Evolutionary conservation across 306 rosid species (phyloP).

Genomic region (Aeschynomene evenia): DNA sequence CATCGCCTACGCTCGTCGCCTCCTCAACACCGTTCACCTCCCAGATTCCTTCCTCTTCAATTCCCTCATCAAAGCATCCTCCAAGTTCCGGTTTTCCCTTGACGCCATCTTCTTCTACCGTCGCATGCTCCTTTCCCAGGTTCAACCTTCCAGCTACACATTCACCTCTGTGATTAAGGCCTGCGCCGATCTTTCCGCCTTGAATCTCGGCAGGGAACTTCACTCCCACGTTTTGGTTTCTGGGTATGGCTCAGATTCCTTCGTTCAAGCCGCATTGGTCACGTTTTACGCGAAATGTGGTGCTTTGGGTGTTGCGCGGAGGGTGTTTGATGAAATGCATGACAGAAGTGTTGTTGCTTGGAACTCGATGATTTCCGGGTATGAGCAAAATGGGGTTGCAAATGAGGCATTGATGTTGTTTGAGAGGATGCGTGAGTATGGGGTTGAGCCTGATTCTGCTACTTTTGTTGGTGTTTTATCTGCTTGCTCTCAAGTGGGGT

Average conservation of each 20-base stretch:
- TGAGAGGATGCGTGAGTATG: conserved; percentile 41
- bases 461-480: conserved; percentile 64
- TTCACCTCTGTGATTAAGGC: conserved; percentile 86
- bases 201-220: conserved; percentile 42
- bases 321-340: conserved; percentile 65
- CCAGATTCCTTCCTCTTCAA: conserved; percentile 79
- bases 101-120: conserved; percentile 63
- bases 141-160: conserved; percentile 62
- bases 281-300: conserved; percentile 55
- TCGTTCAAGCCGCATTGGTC: conserved; percentile 67
- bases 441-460: conserved; percentile 59
- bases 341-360: conserved; percentile 68
- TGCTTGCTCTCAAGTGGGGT: conserved; percentile 84
- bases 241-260: conserved; percentile 63
- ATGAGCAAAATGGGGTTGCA: conserved; percentile 69
- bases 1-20: conserved; percentile 58
- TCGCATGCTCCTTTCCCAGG: conserved; percentile 52
- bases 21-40: conserved; percentile 46
- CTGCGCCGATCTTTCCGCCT: conserved; percentile 67
- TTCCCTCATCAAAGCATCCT: conserved; percentile 62
- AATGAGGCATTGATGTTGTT: conserved; percentile 57
- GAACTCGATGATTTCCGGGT: conserved; percentile 86
- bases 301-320: conserved; percentile 45
- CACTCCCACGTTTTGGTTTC: conserved; percentile 64
- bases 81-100: conserved; percentile 53